Evolutionary conservation across 2,329 filamentous ascomycete species (phyloP).

Genomic region (Phyllosticta paracitricarpa): DNA sequence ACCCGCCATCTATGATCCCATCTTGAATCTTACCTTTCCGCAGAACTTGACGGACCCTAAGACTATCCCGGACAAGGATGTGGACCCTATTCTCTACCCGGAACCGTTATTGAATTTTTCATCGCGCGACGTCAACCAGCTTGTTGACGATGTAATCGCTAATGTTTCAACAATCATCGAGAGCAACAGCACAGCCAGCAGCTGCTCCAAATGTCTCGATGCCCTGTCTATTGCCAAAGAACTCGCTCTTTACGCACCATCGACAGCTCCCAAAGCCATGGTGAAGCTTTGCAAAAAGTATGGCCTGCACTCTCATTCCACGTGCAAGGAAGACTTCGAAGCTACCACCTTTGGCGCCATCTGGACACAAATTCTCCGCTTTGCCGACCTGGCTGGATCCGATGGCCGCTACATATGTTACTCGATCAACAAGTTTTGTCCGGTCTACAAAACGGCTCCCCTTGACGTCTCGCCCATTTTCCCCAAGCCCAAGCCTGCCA

Average conservation of each 20-base stretch:
- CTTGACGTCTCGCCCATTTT: conserved; percentile 39
- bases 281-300: conserved; percentile 41
- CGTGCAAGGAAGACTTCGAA: conserved; percentile 40
- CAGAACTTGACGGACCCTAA: conserved; percentile 45
- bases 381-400: conserved; percentile 42
- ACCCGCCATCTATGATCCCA: conserved; percentile 43
- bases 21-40: conserved; percentile 45
- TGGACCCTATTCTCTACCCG: conserved; percentile 44
- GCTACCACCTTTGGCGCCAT: conserved; percentile 42
- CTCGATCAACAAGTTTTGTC: conserved; percentile 39
- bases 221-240: conserved; percentile 42
- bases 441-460: conserved; percentile 33
- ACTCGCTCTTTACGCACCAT: conserved; percentile 41
- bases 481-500: conserved; percentile 41
- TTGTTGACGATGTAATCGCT: conserved; percentile 34
- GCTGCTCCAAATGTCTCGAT: conserved; percentile 46
- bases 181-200: conserved; percentile 24
- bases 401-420: conserved; percentile 51
- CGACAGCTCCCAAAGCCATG: conserved; percentile 41
- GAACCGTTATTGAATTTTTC: conserved; percentile 37
- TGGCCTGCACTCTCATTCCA: conserved; percentile 35
- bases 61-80: conserved; percentile 38
- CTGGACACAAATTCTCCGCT: conserved; percentile 48
- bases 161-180: conserved; percentile 39
- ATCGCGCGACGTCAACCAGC: conserved; percentile 26